Percentiles rank a stretch among this genome's conserved stretches.
phyloP scores from a whole-genome alignment of 1,139 yeast species.

The Fermentozyma sake region DNA sequence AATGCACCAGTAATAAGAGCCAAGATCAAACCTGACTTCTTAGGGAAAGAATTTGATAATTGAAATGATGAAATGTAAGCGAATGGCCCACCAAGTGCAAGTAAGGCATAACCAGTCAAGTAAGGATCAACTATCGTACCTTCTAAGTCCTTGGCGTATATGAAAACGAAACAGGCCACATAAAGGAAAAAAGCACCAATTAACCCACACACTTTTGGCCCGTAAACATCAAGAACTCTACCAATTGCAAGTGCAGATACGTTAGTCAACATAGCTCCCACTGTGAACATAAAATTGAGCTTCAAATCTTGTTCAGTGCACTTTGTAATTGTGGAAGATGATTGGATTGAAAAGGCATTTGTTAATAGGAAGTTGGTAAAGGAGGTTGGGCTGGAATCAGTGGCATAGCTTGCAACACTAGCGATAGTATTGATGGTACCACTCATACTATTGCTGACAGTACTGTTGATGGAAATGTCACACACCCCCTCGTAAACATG shows the following conservation, averaged over 20 bases:
- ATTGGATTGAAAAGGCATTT: too few species aligned
- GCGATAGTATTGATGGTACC: background rate
- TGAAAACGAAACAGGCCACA: slow-evolving; percentile 35
- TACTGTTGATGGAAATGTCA: slow-evolving; percentile 16
- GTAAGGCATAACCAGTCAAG: slow-evolving; percentile 33
- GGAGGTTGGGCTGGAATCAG: slow-evolving; percentile 12
- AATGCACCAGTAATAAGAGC: slow-evolving; percentile 46
- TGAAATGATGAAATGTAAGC: slow-evolving; percentile 43
- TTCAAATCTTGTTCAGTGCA: slow-evolving; percentile 42
- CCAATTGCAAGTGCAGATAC: slow-evolving; percentile 42
- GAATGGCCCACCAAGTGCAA: slow-evolving; percentile 48
- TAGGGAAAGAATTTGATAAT: slow-evolving; percentile 42
- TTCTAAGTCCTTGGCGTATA: slow-evolving; percentile 20
- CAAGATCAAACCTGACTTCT: slow-evolving; percentile 36
- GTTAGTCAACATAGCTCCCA: slow-evolving; percentile 43
- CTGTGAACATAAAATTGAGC: slow-evolving; percentile 44
- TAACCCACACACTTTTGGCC: slow-evolving; percentile 42
- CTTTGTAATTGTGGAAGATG: too few species aligned
- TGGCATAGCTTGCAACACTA: background rate
- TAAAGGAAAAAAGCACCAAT: slow-evolving; percentile 37
- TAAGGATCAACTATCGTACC: slow-evolving; percentile 33
- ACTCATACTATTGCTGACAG: slow-evolving; percentile 2
- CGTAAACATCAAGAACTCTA: slow-evolving; percentile 34
- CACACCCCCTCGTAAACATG: slow-evolving; percentile 37
- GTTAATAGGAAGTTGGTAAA: too few species aligned